Conservation (phyloP, 1,284 basidiomycete species). For the Fomitiporia mediterranea region DNA sequence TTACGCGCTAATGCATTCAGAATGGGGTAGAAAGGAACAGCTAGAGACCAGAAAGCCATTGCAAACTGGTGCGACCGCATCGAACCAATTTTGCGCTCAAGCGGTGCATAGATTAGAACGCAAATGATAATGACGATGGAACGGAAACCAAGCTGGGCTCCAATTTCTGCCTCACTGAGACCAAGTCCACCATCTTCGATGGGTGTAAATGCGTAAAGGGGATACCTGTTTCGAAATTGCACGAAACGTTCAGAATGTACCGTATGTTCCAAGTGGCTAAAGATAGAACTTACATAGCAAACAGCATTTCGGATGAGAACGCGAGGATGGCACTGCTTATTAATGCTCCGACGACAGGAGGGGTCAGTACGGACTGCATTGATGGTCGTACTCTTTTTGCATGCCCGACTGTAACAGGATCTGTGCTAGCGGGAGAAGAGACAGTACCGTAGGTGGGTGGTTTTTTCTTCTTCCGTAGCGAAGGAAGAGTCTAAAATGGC, state of each 20-base stretch:
- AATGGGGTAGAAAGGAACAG: slow-evolving; percentile 24
- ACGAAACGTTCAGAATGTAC: not conserved
- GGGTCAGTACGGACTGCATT: slow-evolving; percentile 11
- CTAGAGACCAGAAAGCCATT: slow-evolving; percentile 22
- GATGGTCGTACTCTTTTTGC: too few species aligned
- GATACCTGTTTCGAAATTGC: slow-evolving; percentile 18
- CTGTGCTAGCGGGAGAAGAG: not conserved
- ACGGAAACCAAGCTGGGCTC: slow-evolving; percentile 23
- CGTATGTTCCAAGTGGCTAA: too few species aligned
- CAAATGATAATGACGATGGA: slow-evolving; percentile 23
- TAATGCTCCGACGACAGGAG: slow-evolving; percentile 16
- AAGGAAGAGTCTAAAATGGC: slow-evolving; percentile 10
- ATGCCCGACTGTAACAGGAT: not conserved
- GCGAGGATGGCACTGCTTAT: slow-evolving; percentile 19
- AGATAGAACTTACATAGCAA: slow-evolving; percentile 16
- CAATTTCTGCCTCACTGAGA: slow-evolving; percentile 23
- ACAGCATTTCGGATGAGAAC: slow-evolving; percentile 21
- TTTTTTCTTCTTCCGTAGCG: not conserved
- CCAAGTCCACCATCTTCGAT: slow-evolving; percentile 26
- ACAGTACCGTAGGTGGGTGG: not conserved
- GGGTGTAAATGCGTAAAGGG: slow-evolving; percentile 27
- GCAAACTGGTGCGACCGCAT: slow-evolving; percentile 22
- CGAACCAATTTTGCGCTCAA: slow-evolving; percentile 23
- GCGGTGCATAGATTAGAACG: slow-evolving; percentile 20
- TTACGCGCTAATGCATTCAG: slow-evolving; percentile 23